Evolutionary conservation across 352 stramenopile genomes (phyloP).

Genomic region (Phytophthora ramorum): DNA sequence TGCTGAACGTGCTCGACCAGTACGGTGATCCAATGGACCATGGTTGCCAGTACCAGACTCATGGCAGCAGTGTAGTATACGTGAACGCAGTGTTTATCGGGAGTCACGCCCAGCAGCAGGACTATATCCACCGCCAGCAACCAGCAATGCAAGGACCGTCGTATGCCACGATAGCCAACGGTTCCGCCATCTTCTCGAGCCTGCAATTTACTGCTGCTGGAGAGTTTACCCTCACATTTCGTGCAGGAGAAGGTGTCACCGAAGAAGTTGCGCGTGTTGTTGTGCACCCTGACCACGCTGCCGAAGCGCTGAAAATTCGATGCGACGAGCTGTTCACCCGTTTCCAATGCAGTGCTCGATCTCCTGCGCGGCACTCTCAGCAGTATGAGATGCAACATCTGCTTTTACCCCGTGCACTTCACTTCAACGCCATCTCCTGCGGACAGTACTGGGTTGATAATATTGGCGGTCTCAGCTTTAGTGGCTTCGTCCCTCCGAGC

Average conservation of each 20-base stretch:
- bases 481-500: conserved; percentile 10
- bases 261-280: conserved; percentile 53
- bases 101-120: neutral
- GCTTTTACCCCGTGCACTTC: conserved; percentile 22
- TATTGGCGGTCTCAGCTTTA: conserved; percentile 37
- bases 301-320: conserved; percentile 21
- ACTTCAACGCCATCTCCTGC: conserved; percentile 42
- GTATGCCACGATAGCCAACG: conserved; percentile 42
- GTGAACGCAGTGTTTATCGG: conserved; percentile 22
- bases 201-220: conserved; percentile 52
- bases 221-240: conserved; percentile 52
- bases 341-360: conserved; percentile 35
- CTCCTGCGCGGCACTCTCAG: neutral
- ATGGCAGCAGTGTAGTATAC: conserved; percentile 19
- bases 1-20: conserved; percentile 59
- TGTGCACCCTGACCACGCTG: conserved; percentile 43
- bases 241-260: conserved; percentile 16
- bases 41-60: neutral
- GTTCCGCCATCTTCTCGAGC: conserved; percentile 41
- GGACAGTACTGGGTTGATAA: conserved; percentile 48
- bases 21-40: conserved; percentile 52
- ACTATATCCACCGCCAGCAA: conserved; percentile 2
- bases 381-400: conserved; percentile 29
- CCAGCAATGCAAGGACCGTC: conserved; percentile 26
- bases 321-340: conserved; percentile 45